These are phyloP conservation scores for Ascochyta rabiei DNA, from an alignment of 2,329 filamentous ascomycete genomes.

Conservation along the genomic window DNA sequence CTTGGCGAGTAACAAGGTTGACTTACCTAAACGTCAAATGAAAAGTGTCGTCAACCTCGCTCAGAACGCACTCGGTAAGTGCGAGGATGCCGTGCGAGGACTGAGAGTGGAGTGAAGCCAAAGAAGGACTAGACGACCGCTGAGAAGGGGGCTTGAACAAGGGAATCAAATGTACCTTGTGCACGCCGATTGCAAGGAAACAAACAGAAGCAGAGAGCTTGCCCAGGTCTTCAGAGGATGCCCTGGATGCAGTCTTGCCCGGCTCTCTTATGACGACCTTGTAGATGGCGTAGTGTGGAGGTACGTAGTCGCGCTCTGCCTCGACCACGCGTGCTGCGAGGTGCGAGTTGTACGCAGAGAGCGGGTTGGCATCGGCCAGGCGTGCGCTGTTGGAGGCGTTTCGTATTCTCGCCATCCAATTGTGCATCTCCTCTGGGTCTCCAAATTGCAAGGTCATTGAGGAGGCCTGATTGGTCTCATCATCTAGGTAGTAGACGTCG, in stretches of 20 bases:
- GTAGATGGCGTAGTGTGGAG: slow-evolving; percentile 70
- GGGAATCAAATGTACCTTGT: slow-evolving; percentile 73
- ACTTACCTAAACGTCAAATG: slow-evolving; percentile 66
- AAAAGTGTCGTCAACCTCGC: slow-evolving; percentile 68
- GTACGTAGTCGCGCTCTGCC: slow-evolving; percentile 71
- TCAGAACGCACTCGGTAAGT: slow-evolving; percentile 64
- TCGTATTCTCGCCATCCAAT: slow-evolving; percentile 69
- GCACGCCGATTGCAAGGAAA: slow-evolving; percentile 71
- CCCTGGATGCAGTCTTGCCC: slow-evolving; percentile 60
- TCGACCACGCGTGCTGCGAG: slow-evolving; percentile 68
- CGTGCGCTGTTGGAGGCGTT: slow-evolving; percentile 63
- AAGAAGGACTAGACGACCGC: slow-evolving; percentile 60
- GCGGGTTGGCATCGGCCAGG: slow-evolving; percentile 57
- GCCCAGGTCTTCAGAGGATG: slow-evolving; percentile 69
- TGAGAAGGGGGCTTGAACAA: slow-evolving; percentile 62
- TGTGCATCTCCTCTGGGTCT: slow-evolving; percentile 67
- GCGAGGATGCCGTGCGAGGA: slow-evolving; percentile 68
- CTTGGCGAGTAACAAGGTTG: not conserved
- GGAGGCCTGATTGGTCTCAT: slow-evolving; percentile 65
- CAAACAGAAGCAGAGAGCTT: slow-evolving; percentile 69
- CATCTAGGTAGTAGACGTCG: slow-evolving; percentile 71
- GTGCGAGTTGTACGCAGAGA: slow-evolving; percentile 65
- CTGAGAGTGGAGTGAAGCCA: slow-evolving; percentile 57
- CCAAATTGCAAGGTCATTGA: slow-evolving; percentile 69
- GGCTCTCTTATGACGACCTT: slow-evolving; percentile 69